These are phyloP conservation scores for Crithidia brevicula DNA, from an alignment of 208 protist genomes.

Conservation along the genomic window DNA sequence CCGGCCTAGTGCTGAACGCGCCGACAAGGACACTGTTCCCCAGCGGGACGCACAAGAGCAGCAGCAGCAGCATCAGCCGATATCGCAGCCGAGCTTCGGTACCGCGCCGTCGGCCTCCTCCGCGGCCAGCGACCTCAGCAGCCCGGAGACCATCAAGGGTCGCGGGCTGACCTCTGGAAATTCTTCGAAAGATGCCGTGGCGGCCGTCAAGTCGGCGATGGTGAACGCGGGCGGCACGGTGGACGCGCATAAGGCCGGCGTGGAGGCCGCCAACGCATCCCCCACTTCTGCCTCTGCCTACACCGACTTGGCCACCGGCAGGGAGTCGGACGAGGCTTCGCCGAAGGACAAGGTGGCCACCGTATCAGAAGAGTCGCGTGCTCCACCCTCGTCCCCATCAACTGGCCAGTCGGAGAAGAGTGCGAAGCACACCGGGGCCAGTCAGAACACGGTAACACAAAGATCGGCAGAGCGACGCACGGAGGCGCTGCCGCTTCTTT, in stretches of 20 bases:
- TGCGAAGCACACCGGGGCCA: too few species aligned
- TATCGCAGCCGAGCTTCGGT: too few species aligned
- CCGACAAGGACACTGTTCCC: too few species aligned
- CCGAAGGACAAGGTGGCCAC: neutral
- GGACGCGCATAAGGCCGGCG: constrained; percentile 3
- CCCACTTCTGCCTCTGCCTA: neutral
- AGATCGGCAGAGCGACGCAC: too few species aligned
- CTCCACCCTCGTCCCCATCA: neutral
- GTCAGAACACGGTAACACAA: too few species aligned
- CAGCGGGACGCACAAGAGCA: too few species aligned
- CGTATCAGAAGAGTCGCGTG: neutral
- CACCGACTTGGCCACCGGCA: neutral
- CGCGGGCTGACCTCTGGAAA: neutral
- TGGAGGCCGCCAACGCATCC: neutral
- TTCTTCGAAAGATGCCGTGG: neutral
- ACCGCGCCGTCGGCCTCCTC: too few species aligned
- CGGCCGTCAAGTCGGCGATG: neutral
- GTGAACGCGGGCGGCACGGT: neutral
- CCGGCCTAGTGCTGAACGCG: too few species aligned
- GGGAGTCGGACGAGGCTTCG: neutral
- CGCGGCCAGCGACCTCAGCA: neutral
- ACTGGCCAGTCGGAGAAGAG: too few species aligned
- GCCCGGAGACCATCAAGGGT: neutral
- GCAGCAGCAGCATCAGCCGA: neutral
- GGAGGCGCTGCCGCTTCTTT: neutral